Evolutionary conservation across 352 stramenopile genomes (phyloP), one percentile per base, ranked within the genome.

Genomic region (Pythium phragmiticola): DNA sequence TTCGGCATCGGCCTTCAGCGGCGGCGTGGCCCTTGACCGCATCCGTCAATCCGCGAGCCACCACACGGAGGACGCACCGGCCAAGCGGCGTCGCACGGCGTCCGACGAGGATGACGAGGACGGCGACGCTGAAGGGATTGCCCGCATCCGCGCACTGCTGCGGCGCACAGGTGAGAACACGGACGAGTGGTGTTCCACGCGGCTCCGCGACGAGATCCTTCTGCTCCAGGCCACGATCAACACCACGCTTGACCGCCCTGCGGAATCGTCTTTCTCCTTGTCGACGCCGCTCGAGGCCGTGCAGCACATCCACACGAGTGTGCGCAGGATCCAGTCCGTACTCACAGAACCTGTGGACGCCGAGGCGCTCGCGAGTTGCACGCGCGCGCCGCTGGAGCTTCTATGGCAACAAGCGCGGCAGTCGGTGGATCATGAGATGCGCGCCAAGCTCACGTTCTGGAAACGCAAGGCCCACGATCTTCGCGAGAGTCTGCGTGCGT

Each of bases 381-480:
- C 55, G 17, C 43, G 57, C 26, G 17, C 65, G 9, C 47, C 46
- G 1, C 60, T 79, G 1, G 69, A 79, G 0, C 21, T 28, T 0
- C 26, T 79, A 3, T 79, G 72, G 72, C 45, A 39, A 3, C 45
- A 70, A 36, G 66, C 61, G 11, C 72, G 64, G 1, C 21, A 66
- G 8, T 33, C 43, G 30, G 63, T 58, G 0, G 63, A 75, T 6
- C 42, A 75, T 16, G 72, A 76, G 7, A 65, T 76, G 43, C 66
- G 64, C 7, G 7, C 57, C 14, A 76, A 75, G 58, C 63, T 76
- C 14, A 64, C 43, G 33, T 52, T 77, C 26, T 80, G 73, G 73
- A 77, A 75, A 60, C 57, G 68, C 61, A 75, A 74, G 58, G 73
- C 69, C 12, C 33, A 63, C 21, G 55, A 75, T 5, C 46, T 80